phyloP scores from a whole-genome alignment of 2,329 filamentous ascomycete genomes.

The Venturia asperata region DNA sequence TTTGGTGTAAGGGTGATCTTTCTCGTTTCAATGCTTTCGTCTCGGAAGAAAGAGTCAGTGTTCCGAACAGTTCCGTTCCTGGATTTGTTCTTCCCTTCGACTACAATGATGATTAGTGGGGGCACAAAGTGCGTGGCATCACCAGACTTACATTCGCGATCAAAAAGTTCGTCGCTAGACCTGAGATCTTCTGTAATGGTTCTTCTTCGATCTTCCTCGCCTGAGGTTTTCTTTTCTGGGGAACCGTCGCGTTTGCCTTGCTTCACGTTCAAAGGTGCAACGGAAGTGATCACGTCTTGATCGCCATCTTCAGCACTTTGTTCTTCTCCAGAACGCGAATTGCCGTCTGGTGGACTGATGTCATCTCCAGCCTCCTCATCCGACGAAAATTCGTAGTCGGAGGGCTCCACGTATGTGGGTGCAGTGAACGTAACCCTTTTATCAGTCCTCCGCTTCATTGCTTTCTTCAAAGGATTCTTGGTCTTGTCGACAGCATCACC shows the following conservation, averaged over 20 bases:
- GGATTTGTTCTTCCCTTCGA: conserved; percentile 14
- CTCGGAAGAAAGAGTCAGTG: conserved; percentile 95
- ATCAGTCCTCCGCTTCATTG: conserved; percentile 70
- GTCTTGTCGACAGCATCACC: conserved; percentile 70
- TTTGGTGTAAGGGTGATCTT: conserved; percentile 97
- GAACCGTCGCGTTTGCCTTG: conserved; percentile 25
- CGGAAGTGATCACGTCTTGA: conserved; percentile 23
- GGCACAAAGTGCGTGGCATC: conserved; percentile 2
- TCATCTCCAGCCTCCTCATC: conserved; percentile 61
- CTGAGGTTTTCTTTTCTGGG: conserved; percentile 24
- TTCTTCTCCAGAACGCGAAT: not conserved
- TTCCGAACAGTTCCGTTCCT: conserved; percentile 80
- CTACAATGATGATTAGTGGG: conserved; percentile 1
- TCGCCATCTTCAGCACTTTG: conserved; percentile 13
- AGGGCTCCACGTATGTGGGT: conserved; percentile 82
- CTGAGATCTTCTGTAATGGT: conserved; percentile 34
- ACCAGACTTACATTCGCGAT: conserved; percentile 35
- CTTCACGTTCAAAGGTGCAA: conserved; percentile 35
- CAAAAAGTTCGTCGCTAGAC: conserved; percentile 59
- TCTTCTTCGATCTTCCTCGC: conserved; percentile 12
- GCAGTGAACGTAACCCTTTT: conserved; percentile 83
- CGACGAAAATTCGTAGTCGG: conserved; percentile 76
- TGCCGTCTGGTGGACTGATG: conserved; percentile 21
- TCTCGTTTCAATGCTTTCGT: conserved; percentile 88
- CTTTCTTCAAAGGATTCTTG: conserved; percentile 74